phyloP scores from a whole-genome alignment of 2,329 filamentous ascomycete genomes.

The Chaetomiaceae sp. region DNA sequence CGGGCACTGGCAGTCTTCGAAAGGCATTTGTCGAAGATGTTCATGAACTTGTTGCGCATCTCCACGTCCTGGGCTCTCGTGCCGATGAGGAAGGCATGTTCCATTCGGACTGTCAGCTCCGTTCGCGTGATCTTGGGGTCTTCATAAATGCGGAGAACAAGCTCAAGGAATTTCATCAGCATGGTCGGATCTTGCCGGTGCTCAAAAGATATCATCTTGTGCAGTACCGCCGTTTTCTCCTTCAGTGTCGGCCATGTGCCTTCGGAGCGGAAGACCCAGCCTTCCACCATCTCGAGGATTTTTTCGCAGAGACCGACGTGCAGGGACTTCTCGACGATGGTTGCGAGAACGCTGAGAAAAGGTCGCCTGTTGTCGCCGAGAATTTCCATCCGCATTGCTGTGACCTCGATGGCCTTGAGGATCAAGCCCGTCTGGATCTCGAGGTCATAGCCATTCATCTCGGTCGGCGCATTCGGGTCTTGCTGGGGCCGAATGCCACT shows the following conservation, averaged over 20 bases:
- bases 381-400: constrained; percentile 86
- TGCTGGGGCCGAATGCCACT: constrained; percentile 41
- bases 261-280: constrained; percentile 92
- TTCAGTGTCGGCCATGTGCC: constrained; percentile 97
- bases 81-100: constrained; percentile 96
- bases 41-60: constrained; percentile 95
- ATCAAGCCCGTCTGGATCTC: constrained; percentile 89
- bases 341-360: constrained; percentile 91
- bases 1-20: constrained; percentile 89
- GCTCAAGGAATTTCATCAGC: constrained; percentile 86
- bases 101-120: constrained; percentile 92
- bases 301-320: constrained; percentile 85
- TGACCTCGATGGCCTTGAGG: constrained; percentile 90
- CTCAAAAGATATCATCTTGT: constrained; percentile 98
- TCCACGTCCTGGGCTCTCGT: constrained; percentile 89
- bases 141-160: constrained; percentile 97
- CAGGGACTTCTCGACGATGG: constrained; percentile 89
- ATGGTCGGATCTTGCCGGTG: constrained; percentile 76
- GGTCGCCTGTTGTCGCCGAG: constrained; percentile 86
- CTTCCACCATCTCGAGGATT: constrained; percentile 88
- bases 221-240: constrained; percentile 97
- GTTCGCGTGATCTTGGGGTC: constrained; percentile 93
- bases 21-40: constrained; percentile 90
- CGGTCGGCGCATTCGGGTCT: constrained; percentile 53
- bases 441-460: constrained; percentile 70